These are phyloP conservation scores for Acer yangbiense DNA, from an alignment of 345 rosid genomes.

Conservation along the genomic window DNA sequence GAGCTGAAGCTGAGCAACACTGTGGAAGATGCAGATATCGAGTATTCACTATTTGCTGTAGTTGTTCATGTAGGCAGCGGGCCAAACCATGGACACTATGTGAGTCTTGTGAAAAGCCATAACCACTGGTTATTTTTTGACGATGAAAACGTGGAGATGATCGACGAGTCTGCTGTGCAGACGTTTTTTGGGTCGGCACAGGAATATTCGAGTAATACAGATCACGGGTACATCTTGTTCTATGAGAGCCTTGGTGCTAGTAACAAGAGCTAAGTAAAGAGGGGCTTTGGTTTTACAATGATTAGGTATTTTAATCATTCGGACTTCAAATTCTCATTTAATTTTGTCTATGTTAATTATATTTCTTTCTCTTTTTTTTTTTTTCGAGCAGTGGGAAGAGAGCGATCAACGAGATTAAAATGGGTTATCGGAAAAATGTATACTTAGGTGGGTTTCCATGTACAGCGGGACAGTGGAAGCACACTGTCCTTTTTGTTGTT, in stretches of 20 bases:
- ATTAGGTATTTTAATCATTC: constrained; percentile 47
- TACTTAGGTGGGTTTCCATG: constrained; percentile 58
- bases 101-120: constrained; percentile 98
- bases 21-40: constrained; percentile 82
- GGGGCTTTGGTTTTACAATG: constrained; percentile 21
- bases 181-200: constrained; percentile 98
- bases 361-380: constrained; percentile 19
- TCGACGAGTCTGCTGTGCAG: constrained; percentile 96
- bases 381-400: constrained; percentile 33
- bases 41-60: constrained; percentile 93
- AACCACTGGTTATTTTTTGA: constrained; percentile 98
- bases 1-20: constrained; percentile 97
- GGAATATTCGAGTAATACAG: constrained; percentile 94
- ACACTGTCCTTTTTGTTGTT: constrained; percentile 34
- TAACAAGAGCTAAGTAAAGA: constrained; percentile 48
- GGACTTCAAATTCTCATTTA: constrained; percentile 26
- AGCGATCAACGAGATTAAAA: constrained; percentile 34
- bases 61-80: constrained; percentile 99
- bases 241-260: constrained; percentile 77
- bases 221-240: constrained; percentile 97
- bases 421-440: constrained; percentile 40
- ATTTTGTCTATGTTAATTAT: constrained; percentile 24
- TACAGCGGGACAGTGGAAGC: constrained; percentile 63
- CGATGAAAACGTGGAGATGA: constrained; percentile 97
- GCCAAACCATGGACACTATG: constrained; percentile 96